Evolutionary conservation across 495 filamentous ascomycete species (phyloP), one percentile per base, ranked within the genome.

Genomic region (Tetracladium marchalianum): DNA sequence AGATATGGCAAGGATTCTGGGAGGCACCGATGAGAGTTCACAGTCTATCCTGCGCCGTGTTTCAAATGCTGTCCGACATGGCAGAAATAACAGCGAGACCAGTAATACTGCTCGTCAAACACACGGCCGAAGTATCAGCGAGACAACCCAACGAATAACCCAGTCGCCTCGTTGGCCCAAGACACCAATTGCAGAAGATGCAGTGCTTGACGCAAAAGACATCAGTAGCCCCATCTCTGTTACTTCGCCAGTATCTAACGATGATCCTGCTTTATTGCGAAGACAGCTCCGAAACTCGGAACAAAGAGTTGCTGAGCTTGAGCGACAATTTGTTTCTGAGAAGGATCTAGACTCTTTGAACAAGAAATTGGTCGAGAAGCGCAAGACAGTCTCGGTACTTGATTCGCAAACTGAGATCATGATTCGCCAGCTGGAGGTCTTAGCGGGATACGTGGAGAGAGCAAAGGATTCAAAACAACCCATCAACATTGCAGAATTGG

Each of bases 361-460:
- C 57, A 87, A 81, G 35, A 90, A 89, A 56, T 69, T 99, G 11
- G 74, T 84, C 31, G 89, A 97, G 64, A 97, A 97, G 69, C 78
- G 92, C 38, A 94, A 90, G 50, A 97, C 90, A 1, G 88, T 99
- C 57, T 90, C 92, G n/a, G 84, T 90, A 10, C 71, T 99, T 16
- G 90, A 97, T 62, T 87, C 89, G 1, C 85, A 95, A 64, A 84
- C 89, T 19, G 93, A 99, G 62, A 88, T 96, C 53, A 88, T 95
- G 57, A 78, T 99, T 46, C 81, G 87, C 16, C 90, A 99, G 59
- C 72, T 99, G 17, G 84, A 90, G 48, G 81, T 89, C 11, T 76
- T 97, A 50, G 87, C 73, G 33, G 68, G 70, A n/a, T 74, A 71
- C 46, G 71, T 78, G 7, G 73, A 78, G 51, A 68, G 62, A 37